These are phyloP conservation scores for Blastobotrys aristatus DNA, from an alignment of 1,139 yeast genomes.

Conservation along the genomic window DNA sequence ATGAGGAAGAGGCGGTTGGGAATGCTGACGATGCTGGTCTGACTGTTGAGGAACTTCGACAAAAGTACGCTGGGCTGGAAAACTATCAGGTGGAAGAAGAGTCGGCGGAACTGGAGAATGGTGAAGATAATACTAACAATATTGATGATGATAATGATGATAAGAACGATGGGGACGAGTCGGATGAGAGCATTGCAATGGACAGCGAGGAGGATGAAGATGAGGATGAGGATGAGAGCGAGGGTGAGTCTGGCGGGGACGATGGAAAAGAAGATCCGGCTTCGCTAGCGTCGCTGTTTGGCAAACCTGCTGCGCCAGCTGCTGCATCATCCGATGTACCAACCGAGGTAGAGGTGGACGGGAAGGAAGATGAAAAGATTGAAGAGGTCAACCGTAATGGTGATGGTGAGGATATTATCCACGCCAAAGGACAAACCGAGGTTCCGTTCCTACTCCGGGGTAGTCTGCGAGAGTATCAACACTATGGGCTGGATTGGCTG, in stretches of 20 bases:
- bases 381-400: slow-evolving; percentile 6
- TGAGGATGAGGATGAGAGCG: slow-evolving; percentile 23
- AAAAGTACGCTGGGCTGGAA: slow-evolving; percentile 56
- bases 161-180: slow-evolving; percentile 1
- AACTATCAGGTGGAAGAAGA: slow-evolving; percentile 23
- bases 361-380: slow-evolving; percentile 15
- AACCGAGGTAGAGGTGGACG: not conserved
- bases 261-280: slow-evolving; percentile 17
- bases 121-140: slow-evolving; percentile 26
- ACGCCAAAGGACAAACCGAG: slow-evolving; percentile 21
- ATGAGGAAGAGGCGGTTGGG: slow-evolving; percentile 35
- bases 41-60: slow-evolving; percentile 59
- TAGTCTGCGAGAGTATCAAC: slow-evolving; percentile 82
- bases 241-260: slow-evolving; percentile 19
- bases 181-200: slow-evolving; percentile 25
- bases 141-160: slow-evolving; percentile 20
- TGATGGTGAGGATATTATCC: slow-evolving; percentile 3
- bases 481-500: slow-evolving; percentile 94
- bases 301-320: slow-evolving; percentile 5
- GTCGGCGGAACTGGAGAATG: slow-evolving; percentile 19
- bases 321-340: slow-evolving; percentile 16
- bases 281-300: slow-evolving; percentile 16
- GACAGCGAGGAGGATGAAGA: slow-evolving; percentile 29
- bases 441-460: slow-evolving; percentile 62
- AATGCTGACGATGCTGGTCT: slow-evolving; percentile 48